Conservation (phyloP, 192 early-diverging fungal species). For the Entomortierella beljakovae region DNA sequence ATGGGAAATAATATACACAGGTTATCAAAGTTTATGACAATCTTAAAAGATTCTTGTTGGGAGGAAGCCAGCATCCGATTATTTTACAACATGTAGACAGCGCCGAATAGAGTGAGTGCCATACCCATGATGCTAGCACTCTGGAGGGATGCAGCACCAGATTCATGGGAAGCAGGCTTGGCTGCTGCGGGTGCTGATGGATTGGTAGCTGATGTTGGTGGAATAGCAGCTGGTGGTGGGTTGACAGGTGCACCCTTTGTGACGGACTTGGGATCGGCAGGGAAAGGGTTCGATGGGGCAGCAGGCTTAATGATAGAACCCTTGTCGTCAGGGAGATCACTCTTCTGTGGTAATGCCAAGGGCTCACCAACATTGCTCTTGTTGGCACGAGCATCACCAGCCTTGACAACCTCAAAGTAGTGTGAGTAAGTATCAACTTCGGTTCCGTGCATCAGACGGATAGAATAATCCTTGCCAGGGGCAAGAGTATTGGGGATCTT, state of each 20-base stretch:
- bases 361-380: constrained; percentile 48
- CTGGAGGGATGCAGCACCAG: not conserved
- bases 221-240: not conserved
- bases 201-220: too few relatives aligned
- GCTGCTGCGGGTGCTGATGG: not conserved
- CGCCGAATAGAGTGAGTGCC: constrained; percentile 41
- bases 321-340: constrained; percentile 21
- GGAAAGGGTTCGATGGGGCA: constrained; percentile 32
- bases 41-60: too few relatives aligned
- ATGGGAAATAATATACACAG: too few relatives aligned
- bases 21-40: too few relatives aligned
- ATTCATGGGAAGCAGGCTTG: not conserved
- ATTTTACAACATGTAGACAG: constrained; percentile 39
- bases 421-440: constrained; percentile 41
- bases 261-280: constrained; percentile 2
- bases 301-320: constrained; percentile 22
- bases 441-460: constrained; percentile 21
- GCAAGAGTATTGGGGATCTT: constrained; percentile 10
- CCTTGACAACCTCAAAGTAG: constrained; percentile 42
- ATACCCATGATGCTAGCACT: constrained; percentile 36
- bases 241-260: not conserved
- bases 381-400: constrained; percentile 28
- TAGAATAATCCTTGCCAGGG: constrained; percentile 37
- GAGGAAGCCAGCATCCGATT: too few relatives aligned
- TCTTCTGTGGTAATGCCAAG: constrained; percentile 40